phyloP scores from a whole-genome alignment of 148 eudicot genomes.

The Fagopyrum homotropicum region DNA sequence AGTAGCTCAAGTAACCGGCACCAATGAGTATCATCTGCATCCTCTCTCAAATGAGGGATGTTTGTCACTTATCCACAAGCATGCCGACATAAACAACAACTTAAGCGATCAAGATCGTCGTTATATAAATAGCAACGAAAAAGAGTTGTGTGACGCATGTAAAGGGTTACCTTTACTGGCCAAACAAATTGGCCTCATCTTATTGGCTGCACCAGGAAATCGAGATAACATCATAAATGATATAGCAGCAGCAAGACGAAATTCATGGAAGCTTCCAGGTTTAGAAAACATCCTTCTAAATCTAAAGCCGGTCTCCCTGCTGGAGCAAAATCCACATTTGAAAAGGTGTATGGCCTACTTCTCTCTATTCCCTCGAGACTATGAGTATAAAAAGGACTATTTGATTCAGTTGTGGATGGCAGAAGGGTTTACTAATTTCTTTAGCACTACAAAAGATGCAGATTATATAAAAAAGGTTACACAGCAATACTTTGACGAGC shows the following conservation, averaged over 20 bases:
- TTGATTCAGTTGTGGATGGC: conserved; percentile 5
- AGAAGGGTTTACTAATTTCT: background rate
- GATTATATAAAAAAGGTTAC: background rate
- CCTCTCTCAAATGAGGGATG: background rate
- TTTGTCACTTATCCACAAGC: background rate
- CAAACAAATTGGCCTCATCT: background rate
- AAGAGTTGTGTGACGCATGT: background rate
- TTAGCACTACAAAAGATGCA: background rate
- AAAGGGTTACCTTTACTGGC: background rate
- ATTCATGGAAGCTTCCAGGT: background rate
- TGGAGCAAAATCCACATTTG: background rate
- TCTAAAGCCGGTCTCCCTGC: background rate
- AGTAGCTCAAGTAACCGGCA: background rate
- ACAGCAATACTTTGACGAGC: background rate
- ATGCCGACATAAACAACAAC: background rate
- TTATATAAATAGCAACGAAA: background rate
- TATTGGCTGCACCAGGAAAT: background rate
- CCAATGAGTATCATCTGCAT: background rate
- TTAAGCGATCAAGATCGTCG: background rate
- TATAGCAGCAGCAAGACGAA: too few species aligned
- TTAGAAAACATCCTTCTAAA: background rate
- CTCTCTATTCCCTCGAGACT: background rate
- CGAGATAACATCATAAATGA: too few species aligned
- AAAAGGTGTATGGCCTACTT: background rate
- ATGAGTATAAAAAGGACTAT: background rate